Evolutionary conservation across 768 basidiomycete species (phyloP), one percentile per base, ranked within the genome.

Genomic region (Leccinum variicolor): DNA sequence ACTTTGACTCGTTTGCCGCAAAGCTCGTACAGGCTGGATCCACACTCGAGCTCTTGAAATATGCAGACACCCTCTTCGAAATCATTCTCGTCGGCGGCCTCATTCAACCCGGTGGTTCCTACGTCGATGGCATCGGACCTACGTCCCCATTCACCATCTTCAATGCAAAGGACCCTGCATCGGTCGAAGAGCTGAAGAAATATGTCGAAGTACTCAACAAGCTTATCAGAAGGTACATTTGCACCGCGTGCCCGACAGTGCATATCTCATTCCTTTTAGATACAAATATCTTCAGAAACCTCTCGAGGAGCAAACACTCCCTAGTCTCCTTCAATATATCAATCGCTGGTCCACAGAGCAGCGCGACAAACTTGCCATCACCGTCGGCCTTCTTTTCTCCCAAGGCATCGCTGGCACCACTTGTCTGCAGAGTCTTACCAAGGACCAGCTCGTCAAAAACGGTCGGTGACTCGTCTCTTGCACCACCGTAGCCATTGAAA

Each of bases 231-330:
- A 88, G 96, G 94, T 92, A 66, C 55, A 74, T 61, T 33, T 11
- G 29, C 43, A 34, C 54, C 21, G 0, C 28, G 17, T 62, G 57
- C 60, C 57, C 50, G 56, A 55, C 48, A 3, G 33, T 53, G 7
- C 15, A 25, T 8, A 7, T 19, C 52, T 63, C 62, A 57, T 50
- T 19, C 21, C 34, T 34, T 45, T 54, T 68, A 96, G 94, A 77
- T 98, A 98, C 82, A 98, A 98, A 76, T 99, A 98, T 81, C 91
- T 99, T 66, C 96, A 98, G 75, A 94, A 89, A 74, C 94, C 96
- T 46, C 86, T 99, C 50, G 96, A 98, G 74, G 89, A 86, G 71
- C 82, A 80, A 34, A 82, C 91, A 54, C 81, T 98, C 14, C 92
- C 92, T 3, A 81, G 81, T 47, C 80, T 98, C 50, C 76, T 99